Conservation (phyloP, 768 basidiomycete genomes). For the Pulveroboletus frians region DNA sequence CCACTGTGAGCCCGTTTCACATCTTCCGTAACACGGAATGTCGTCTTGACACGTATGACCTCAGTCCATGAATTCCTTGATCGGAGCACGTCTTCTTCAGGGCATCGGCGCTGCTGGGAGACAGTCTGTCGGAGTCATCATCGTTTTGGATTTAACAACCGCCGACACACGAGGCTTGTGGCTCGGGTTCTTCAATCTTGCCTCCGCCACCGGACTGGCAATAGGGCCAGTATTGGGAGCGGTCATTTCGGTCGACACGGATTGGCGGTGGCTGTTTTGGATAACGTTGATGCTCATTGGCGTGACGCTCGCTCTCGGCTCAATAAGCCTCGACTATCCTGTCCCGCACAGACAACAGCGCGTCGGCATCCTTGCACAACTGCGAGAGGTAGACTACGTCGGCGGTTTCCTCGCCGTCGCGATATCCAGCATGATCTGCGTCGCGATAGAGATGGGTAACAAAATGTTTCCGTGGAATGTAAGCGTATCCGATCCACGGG, state of each 20-base stretch:
- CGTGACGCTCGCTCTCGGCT: constrained; percentile 25
- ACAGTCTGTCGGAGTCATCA: constrained; percentile 34
- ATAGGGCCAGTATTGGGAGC: constrained; percentile 46
- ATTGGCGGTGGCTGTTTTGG: constrained; percentile 47
- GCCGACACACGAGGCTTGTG: constrained; percentile 33
- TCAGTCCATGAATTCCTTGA: constrained; percentile 34
- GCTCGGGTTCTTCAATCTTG: constrained; percentile 33
- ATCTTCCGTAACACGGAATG: background rate
- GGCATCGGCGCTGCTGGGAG: constrained; percentile 36
- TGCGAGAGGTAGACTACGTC: constrained; percentile 32
- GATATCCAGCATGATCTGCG: constrained; percentile 33
- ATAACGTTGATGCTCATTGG: constrained; percentile 35
- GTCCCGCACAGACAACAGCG: constrained; percentile 31
- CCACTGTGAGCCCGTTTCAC: constrained; percentile 20
- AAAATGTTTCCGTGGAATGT: constrained; percentile 34
- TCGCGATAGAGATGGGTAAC: constrained; percentile 37
- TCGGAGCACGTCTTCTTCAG: constrained; percentile 31
- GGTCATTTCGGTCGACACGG: constrained; percentile 37
- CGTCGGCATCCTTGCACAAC: constrained; percentile 29
- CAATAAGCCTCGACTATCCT: constrained; percentile 28
- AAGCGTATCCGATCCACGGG: constrained; percentile 5
- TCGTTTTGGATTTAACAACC: constrained; percentile 34
- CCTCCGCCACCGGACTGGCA: constrained; percentile 40
- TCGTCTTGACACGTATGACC: constrained; percentile 4
- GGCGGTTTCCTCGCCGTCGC: constrained; percentile 28